Percentiles rank a stretch among this genome's conserved stretches.
Conservation (phyloP, 306 rosid species). For the Carpinus fangiana region DNA sequence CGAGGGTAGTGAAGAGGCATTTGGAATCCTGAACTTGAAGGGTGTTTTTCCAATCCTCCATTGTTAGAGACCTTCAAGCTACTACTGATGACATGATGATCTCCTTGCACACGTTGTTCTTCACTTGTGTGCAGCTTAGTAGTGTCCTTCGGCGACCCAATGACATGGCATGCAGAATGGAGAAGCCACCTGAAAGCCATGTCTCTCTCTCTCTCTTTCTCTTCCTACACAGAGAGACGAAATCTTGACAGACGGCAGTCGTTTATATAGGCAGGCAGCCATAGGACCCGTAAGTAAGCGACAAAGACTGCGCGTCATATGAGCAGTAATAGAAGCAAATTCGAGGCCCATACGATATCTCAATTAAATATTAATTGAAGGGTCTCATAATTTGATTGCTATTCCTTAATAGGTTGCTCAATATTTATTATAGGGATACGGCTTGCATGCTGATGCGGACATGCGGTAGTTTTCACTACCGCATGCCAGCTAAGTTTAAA, state of each 20-base stretch:
- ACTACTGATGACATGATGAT: conserved; percentile 10
- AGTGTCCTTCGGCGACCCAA: conserved; percentile 29
- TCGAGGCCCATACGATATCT: conserved; percentile 24
- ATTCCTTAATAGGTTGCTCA: conserved; percentile 11
- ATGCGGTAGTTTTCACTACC: too few relatives aligned
- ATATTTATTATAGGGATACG: not conserved
- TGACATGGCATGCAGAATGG: conserved; percentile 45
- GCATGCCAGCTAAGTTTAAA: too few relatives aligned
- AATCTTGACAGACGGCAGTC: not conserved
- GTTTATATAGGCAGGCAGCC: conserved; percentile 19
- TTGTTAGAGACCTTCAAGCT: conserved; percentile 9
- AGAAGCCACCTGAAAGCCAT: conserved; percentile 54
- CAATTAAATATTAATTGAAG: not conserved
- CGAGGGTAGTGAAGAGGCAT: conserved; percentile 89
- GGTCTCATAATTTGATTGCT: conserved; percentile 6
- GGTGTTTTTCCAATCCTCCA: conserved; percentile 1
- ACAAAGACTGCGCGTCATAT: conserved; percentile 24
- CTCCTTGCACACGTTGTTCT: not conserved
- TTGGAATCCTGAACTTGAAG: conserved; percentile 43
- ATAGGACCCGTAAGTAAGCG: conserved; percentile 1
- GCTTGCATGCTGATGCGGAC: too few relatives aligned
- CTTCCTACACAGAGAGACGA: not conserved
- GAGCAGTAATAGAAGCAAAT: conserved; percentile 29
- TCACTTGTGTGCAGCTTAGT: conserved; percentile 17
- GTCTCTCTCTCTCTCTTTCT: conserved; percentile 5